Percentiles rank a stretch among this genome's conserved stretches.
These are phyloP conservation scores for Penicillium concentricum DNA, from an alignment of 2,329 filamentous ascomycete genomes.

Conservation along the genomic window DNA sequence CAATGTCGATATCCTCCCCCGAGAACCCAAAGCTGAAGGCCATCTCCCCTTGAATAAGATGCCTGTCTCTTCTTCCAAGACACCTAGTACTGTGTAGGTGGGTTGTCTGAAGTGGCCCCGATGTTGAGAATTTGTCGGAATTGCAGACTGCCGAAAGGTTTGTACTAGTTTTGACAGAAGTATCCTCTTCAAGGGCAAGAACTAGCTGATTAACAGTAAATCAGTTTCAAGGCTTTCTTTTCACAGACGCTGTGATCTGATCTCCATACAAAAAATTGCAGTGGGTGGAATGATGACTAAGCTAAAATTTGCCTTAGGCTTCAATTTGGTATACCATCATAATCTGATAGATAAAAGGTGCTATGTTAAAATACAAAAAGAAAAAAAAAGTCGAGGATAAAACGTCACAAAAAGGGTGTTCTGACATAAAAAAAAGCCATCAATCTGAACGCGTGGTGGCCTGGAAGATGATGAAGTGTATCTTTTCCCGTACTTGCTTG, in stretches of 20 bases:
- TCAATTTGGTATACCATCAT: too few relatives aligned
- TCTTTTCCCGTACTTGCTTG: too few relatives aligned
- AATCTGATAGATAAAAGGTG: too few relatives aligned
- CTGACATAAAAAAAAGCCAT: too few relatives aligned
- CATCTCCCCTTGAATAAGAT: conserved; percentile 18
- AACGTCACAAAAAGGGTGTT: too few relatives aligned
- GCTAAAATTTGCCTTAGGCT: background rate
- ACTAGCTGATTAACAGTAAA: background rate
- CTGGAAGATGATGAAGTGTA: too few relatives aligned
- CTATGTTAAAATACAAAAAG: too few relatives aligned
- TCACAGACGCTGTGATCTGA: background rate
- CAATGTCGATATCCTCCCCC: conserved; percentile 58
- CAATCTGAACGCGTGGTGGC: too few relatives aligned
- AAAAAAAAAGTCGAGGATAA: too few relatives aligned
- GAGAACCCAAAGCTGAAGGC: conserved; percentile 58
- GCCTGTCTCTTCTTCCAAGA: background rate
- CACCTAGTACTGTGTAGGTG: background rate
- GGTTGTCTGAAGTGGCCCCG: background rate
- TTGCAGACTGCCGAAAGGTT: background rate
- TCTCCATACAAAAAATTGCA: conserved; percentile 19
- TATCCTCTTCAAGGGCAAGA: too few relatives aligned
- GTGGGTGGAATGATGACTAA: conserved; percentile 17
- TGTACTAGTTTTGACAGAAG: background rate
- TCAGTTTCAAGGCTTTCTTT: background rate
- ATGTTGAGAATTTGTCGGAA: background rate